Evolutionary conservation across 75 land plant species (phyloP).

Genomic region (Larix kaempferi): DNA sequence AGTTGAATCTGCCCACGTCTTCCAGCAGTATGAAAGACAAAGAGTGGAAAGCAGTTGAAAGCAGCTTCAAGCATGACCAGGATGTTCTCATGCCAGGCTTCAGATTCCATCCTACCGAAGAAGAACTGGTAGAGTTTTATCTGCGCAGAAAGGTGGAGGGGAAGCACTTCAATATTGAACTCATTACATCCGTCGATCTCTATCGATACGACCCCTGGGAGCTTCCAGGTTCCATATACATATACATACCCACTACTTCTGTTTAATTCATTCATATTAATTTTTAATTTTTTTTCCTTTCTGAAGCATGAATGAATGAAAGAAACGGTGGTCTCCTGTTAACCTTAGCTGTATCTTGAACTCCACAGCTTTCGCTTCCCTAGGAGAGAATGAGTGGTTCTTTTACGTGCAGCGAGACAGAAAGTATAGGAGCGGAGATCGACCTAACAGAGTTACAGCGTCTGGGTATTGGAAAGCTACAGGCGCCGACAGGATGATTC

Average conservation of each 20-base stretch:
- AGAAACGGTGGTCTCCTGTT: not conserved
- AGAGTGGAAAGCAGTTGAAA: no score
- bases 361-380: conserved; percentile 41
- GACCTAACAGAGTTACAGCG: conserved; percentile 70
- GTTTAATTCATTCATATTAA: not conserved
- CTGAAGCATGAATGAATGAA: conserved; percentile 75
- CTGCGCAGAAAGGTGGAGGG: conserved; percentile 67
- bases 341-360: conserved; percentile 34
- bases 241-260: not conserved
- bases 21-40: no score
- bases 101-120: conserved; percentile 84
- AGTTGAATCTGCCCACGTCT: no score
- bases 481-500: conserved; percentile 67
- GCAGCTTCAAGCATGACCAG: conserved; percentile 21
- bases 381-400: conserved; percentile 84
- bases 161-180: conserved; percentile 55
- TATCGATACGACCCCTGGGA: conserved; percentile 81
- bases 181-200: conserved; percentile 60
- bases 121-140: conserved; percentile 69
- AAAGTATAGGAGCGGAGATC: conserved; percentile 64
- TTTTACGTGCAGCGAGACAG: conserved; percentile 73
- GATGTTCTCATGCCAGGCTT: conserved; percentile 77
- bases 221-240: conserved; percentile 51
- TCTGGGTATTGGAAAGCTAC: conserved; percentile 88
- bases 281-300: not conserved